phyloP scores from a whole-genome alignment of 2,329 filamentous ascomycete species.

The Plectosphaerella plurivora region DNA sequence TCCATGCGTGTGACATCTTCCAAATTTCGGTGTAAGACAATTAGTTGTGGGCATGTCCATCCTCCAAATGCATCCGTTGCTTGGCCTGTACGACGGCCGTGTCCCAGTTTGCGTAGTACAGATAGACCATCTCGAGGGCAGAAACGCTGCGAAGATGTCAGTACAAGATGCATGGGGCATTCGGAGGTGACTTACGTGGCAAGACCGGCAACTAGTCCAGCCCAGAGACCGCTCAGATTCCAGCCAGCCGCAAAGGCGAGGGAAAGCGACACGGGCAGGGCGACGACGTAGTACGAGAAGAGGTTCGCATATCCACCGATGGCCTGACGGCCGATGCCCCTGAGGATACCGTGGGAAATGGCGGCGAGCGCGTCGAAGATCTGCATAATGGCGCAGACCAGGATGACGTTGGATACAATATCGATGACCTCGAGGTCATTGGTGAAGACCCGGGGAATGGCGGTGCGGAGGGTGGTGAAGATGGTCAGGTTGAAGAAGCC shows the following conservation, averaged over 20 bases:
- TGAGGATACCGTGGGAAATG: slow-evolving; percentile 77
- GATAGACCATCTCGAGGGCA: slow-evolving; percentile 50
- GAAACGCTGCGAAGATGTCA: slow-evolving; percentile 35
- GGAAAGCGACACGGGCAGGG: slow-evolving; percentile 76
- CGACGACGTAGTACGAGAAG: slow-evolving; percentile 80
- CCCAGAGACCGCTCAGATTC: slow-evolving; percentile 79
- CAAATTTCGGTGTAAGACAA: background rate
- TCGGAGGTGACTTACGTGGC: slow-evolving; percentile 41
- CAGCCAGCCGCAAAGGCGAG: slow-evolving; percentile 73
- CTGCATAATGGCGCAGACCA: slow-evolving; percentile 83
- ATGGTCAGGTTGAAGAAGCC: slow-evolving; percentile 74
- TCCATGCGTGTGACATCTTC: background rate
- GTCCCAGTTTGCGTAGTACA: slow-evolving; percentile 49
- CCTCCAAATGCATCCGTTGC: slow-evolving; percentile 26
- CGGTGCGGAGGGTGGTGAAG: slow-evolving; percentile 63
- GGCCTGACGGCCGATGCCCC: slow-evolving; percentile 83
- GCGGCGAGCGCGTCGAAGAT: slow-evolving; percentile 79
- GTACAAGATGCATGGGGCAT: background rate
- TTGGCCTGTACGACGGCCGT: slow-evolving; percentile 48
- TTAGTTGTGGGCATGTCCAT: background rate
- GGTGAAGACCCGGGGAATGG: slow-evolving; percentile 75
- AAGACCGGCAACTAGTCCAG: slow-evolving; percentile 70
- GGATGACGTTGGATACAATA: slow-evolving; percentile 66
- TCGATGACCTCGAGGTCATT: slow-evolving; percentile 64
- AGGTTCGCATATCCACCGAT: slow-evolving; percentile 88